Conservation (phyloP, 192 early-diverging fungal genomes). For the Linnemannia zychae region DNA sequence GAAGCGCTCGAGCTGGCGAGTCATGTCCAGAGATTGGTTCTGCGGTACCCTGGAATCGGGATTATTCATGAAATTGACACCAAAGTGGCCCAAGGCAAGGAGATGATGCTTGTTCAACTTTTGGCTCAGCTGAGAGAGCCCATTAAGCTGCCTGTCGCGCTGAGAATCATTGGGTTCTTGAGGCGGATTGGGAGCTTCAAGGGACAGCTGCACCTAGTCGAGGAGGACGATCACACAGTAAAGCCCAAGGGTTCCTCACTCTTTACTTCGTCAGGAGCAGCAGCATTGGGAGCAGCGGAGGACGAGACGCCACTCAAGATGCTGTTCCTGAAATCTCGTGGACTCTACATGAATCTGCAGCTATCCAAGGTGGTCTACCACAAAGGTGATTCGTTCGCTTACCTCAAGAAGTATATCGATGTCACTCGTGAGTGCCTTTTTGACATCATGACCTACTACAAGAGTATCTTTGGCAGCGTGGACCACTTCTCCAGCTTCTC, state of each 20-base stretch:
- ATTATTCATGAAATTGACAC: constrained; percentile 71
- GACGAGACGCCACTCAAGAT: constrained; percentile 80
- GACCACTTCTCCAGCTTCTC: constrained; percentile 35
- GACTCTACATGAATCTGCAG: constrained; percentile 69
- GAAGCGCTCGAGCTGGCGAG: constrained; percentile 86
- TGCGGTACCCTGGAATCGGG: constrained; percentile 69
- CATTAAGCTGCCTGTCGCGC: constrained; percentile 81
- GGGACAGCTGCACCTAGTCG: constrained; percentile 18
- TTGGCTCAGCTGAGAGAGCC: constrained; percentile 74
- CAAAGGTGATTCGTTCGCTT: constrained; percentile 68
- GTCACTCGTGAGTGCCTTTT: constrained; percentile 84
- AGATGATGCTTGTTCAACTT: constrained; percentile 80
- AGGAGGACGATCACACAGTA: constrained; percentile 29
- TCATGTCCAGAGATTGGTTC: constrained; percentile 70
- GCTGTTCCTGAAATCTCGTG: constrained; percentile 80
- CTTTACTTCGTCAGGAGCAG: not conserved
- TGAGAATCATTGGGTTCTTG: constrained; percentile 84
- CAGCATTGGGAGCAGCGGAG: constrained; percentile 14
- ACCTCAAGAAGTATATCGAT: constrained; percentile 83
- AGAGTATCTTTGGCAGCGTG: constrained; percentile 74
- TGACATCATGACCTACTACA: constrained; percentile 87
- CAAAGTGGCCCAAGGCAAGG: constrained; percentile 71
- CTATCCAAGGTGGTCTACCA: constrained; percentile 66
- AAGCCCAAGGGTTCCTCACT: not conserved
- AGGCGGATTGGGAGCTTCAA: constrained; percentile 76